A percentile compares a stretch with the other conserved stretches of the same genome.
phyloP scores from a whole-genome alignment of 805 yeast genomes.

The Debaryomyces prosopidis region DNA sequence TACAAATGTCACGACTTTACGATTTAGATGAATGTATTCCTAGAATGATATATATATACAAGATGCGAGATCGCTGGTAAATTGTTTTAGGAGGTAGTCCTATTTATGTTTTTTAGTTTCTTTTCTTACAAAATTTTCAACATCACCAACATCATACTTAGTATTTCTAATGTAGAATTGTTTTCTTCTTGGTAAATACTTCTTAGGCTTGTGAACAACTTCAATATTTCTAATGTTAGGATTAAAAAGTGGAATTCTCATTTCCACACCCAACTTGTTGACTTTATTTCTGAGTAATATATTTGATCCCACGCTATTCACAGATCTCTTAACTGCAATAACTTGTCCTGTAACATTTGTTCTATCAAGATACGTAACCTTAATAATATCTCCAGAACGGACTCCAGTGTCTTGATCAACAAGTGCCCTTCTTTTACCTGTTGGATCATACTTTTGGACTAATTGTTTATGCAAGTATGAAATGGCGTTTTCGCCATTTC shows the following conservation, averaged over 20 bases:
- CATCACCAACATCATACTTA: conserved; percentile 72
- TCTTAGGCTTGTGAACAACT: conserved; percentile 69
- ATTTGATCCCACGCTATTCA: conserved; percentile 66
- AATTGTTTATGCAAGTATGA: conserved; percentile 51
- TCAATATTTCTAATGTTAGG: conserved; percentile 80
- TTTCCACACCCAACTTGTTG: conserved; percentile 81
- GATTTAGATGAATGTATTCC: neutral
- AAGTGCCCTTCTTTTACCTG: conserved; percentile 47
- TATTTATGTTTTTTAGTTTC: conserved; percentile 9
- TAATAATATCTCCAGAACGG: conserved; percentile 79
- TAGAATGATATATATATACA: conserved; percentile 1
- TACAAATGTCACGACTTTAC: conserved; percentile 1
- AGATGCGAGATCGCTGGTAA: neutral
- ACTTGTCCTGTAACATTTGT: conserved; percentile 77
- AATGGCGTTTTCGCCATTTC: conserved; percentile 48
- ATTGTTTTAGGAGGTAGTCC: neutral
- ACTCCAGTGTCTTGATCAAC: conserved; percentile 39
- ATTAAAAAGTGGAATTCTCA: conserved; percentile 75
- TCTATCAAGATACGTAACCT: conserved; percentile 68
- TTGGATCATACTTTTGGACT: conserved; percentile 63
- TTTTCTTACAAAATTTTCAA: conserved; percentile 42
- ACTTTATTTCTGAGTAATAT: conserved; percentile 81
- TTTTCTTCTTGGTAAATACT: conserved; percentile 75
- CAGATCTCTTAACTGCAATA: conserved; percentile 66
- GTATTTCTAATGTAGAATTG: conserved; percentile 87